These are phyloP conservation scores for Eutrema heterophyllum DNA, from an alignment of 345 rosid species.

Conservation along the genomic window DNA sequence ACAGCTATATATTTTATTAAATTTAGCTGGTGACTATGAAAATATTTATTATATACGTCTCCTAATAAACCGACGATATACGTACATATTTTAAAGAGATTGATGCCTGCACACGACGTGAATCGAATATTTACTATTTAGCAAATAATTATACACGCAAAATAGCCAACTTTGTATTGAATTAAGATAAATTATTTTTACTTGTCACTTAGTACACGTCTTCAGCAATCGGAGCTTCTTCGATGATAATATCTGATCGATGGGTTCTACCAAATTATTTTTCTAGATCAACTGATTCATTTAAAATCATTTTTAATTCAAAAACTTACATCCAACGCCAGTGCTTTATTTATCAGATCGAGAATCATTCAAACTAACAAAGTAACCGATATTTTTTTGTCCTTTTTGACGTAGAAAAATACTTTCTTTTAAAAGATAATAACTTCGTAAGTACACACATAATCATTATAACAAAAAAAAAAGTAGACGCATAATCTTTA, in stretches of 20 bases:
- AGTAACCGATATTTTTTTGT: background rate
- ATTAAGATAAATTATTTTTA: background rate
- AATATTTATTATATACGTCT: background rate
- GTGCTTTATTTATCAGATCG: background rate
- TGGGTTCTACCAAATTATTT: constrained; percentile 4
- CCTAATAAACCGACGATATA: background rate
- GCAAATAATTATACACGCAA: constrained; percentile 7
- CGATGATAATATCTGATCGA: background rate
- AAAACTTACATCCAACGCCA: constrained; percentile 14
- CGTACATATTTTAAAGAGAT: background rate
- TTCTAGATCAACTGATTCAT: constrained; percentile 15
- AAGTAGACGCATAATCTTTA: no score
- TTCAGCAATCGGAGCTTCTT: constrained; percentile 1
- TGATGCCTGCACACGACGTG: constrained; percentile 17
- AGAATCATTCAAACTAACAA: constrained; percentile 24
- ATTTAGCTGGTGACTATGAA: background rate
- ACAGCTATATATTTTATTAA: background rate
- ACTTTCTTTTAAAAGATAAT: background rate
- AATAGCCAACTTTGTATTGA: constrained; percentile 10
- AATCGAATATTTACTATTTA: constrained; percentile 13
- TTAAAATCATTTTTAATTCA: background rate
- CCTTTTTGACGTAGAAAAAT: background rate
- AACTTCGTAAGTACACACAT: background rate
- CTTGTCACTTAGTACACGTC: constrained; percentile 25
- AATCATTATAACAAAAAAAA: no score